Evolutionary conservation across 805 yeast genomes (phyloP).

Genomic region (Yarrowia alimentaria): DNA sequence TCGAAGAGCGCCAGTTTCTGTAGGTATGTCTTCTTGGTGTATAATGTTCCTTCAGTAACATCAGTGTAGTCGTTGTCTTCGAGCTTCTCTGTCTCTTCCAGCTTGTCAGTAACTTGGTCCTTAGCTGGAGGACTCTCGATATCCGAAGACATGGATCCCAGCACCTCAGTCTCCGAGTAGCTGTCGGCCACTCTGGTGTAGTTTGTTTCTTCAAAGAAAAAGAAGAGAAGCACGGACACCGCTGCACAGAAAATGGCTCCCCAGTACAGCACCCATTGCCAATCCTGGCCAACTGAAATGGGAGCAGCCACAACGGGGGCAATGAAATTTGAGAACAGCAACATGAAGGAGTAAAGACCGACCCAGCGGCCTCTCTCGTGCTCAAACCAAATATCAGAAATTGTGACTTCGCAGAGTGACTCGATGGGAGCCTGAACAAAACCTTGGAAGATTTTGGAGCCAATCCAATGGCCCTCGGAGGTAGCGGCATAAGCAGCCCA

Average conservation of each 20-base stretch:
- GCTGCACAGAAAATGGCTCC: slow-evolving; percentile 13
- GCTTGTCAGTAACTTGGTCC: too few relatives aligned
- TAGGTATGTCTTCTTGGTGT: slow-evolving; percentile 1
- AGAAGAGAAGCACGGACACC: not conserved
- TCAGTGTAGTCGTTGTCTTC: too few relatives aligned
- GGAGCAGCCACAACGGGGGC: not conserved
- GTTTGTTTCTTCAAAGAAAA: too few relatives aligned
- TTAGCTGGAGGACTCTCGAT: too few relatives aligned
- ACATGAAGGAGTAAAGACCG: slow-evolving; percentile 69
- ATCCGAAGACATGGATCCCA: too few relatives aligned
- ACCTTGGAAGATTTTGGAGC: slow-evolving; percentile 44
- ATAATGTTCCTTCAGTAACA: too few relatives aligned
- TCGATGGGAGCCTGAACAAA: slow-evolving; percentile 75
- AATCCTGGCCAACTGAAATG: not conserved
- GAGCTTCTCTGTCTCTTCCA: too few relatives aligned
- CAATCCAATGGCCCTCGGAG: slow-evolving; percentile 44
- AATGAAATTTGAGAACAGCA: slow-evolving; percentile 35
- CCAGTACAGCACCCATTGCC: slow-evolving; percentile 27
- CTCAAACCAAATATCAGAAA: slow-evolving; percentile 69
- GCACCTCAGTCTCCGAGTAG: too few relatives aligned
- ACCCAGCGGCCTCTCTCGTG: slow-evolving; percentile 73
- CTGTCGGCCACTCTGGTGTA: too few relatives aligned
- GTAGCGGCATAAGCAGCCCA: slow-evolving; percentile 46
- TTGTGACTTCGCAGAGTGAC: slow-evolving; percentile 62
- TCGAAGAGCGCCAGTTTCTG: slow-evolving; percentile 14